A percentile compares a stretch with the other conserved stretches of the same genome.
Conservation (phyloP, 2,329 filamentous ascomycete genomes). For the Leptosphaerulina australis region DNA sequence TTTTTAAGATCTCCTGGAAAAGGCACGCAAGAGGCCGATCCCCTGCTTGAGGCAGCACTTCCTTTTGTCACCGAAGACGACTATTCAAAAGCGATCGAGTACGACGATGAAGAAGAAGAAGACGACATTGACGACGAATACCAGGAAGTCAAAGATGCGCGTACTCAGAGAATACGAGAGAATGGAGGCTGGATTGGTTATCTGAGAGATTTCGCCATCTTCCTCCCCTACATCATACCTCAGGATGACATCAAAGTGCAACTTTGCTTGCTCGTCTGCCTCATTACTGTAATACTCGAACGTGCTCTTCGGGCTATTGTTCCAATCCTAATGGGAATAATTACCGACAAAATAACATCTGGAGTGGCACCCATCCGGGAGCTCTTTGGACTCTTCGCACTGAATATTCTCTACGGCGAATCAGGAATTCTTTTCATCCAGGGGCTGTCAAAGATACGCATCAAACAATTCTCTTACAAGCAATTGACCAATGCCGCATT, state of each 20-base stretch:
- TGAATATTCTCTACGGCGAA: slow-evolving; percentile 42
- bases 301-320: slow-evolving; percentile 75
- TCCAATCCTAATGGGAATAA: slow-evolving; percentile 75
- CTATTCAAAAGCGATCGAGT: neutral
- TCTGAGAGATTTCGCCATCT: slow-evolving; percentile 71
- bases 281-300: slow-evolving; percentile 67
- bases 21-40: slow-evolving; percentile 16
- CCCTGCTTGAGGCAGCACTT: slow-evolving; percentile 17
- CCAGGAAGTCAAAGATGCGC: slow-evolving; percentile 29
- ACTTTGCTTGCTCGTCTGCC: slow-evolving; percentile 68
- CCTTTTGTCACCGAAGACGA: slow-evolving; percentile 1
- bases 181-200: slow-evolving; percentile 78
- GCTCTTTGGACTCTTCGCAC: slow-evolving; percentile 57
- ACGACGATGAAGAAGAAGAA: neutral
- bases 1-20: slow-evolving; percentile 14
- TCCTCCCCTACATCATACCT: slow-evolving; percentile 80
- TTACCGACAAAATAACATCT: slow-evolving; percentile 70
- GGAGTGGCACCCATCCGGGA: slow-evolving; percentile 55
- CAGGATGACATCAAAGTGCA: slow-evolving; percentile 68
- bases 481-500: slow-evolving; percentile 52
- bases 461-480: slow-evolving; percentile 52
- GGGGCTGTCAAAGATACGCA: slow-evolving; percentile 57
- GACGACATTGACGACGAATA: neutral
- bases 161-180: slow-evolving; percentile 66
- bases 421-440: slow-evolving; percentile 57